Evolutionary conservation across 768 basidiomycete species (phyloP).

Genomic region (Clavulina sp.): DNA sequence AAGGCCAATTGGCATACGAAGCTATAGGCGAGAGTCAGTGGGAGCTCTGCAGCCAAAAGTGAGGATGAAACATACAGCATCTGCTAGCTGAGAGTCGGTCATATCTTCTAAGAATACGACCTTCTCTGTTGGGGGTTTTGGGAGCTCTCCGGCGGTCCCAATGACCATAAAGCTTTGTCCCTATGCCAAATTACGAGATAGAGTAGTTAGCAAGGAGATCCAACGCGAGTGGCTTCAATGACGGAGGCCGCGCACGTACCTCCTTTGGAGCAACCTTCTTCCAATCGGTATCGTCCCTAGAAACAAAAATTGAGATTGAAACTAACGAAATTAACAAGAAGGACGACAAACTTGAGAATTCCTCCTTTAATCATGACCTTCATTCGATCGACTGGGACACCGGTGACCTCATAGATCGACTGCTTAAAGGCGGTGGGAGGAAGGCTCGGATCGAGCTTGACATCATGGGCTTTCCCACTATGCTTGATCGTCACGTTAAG

Average conservation of each 20-base stretch:
- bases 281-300: constrained; percentile 75
- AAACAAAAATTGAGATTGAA: neutral
- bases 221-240: neutral
- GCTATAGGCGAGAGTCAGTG: constrained; percentile 23
- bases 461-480: constrained; percentile 56
- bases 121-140: constrained; percentile 66
- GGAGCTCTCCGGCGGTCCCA: constrained; percentile 82
- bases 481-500: constrained; percentile 66
- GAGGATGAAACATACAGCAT: constrained; percentile 37
- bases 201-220: neutral
- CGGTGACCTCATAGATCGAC: constrained; percentile 60
- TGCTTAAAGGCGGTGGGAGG: constrained; percentile 67
- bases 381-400: constrained; percentile 81
- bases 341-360: constrained; percentile 51
- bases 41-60: constrained; percentile 5
- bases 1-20: constrained; percentile 66
- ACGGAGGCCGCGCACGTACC: constrained; percentile 27
- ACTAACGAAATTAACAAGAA: neutral
- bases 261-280: constrained; percentile 67
- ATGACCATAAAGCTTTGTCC: constrained; percentile 88
- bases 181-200: constrained; percentile 20
- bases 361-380: constrained; percentile 95
- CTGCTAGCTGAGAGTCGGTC: constrained; percentile 63
- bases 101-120: constrained; percentile 85
- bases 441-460: constrained; percentile 55